A percentile compares a stretch with the other conserved stretches of the same genome.
phyloP scores from a whole-genome alignment of 257 asterid genomes.

The Penstemon eatonii region DNA sequence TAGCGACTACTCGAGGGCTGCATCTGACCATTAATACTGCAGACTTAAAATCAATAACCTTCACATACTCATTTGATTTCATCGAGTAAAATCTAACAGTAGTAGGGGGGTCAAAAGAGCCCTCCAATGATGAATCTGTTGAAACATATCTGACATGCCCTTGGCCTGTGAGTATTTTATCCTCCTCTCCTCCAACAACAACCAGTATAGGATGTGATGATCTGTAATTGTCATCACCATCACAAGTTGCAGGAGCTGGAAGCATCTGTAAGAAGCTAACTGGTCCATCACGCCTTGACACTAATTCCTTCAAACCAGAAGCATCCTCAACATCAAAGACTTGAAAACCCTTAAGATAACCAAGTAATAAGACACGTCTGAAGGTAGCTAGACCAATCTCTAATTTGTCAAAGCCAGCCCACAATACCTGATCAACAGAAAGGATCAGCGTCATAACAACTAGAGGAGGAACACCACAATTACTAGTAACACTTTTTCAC shows the following conservation, averaged over 20 bases:
- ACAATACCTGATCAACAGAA: conserved; percentile 36
- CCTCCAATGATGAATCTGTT: conserved; percentile 29
- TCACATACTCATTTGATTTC: conserved; percentile 36
- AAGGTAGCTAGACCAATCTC: conserved; percentile 31
- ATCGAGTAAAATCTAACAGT: conserved; percentile 41
- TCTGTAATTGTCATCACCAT: conserved; percentile 26
- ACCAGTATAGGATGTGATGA: conserved; percentile 37
- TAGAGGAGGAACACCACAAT: background rate
- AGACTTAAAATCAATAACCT: conserved; percentile 34
- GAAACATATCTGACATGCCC: conserved; percentile 28
- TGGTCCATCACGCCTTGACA: conserved; percentile 42
- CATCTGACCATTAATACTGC: conserved; percentile 45
- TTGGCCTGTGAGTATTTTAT: conserved; percentile 14
- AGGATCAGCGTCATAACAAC: conserved; percentile 17
- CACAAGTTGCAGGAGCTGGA: conserved; percentile 33
- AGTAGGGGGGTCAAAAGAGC: conserved; percentile 30
- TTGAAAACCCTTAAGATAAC: conserved; percentile 44
- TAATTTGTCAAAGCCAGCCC: conserved; percentile 45
- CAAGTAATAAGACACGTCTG: conserved; percentile 39
- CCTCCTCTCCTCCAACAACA: conserved; percentile 38
- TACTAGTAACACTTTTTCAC: background rate
- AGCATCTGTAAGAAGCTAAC: conserved; percentile 43
- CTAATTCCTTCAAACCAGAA: conserved; percentile 37
- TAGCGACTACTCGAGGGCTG: conserved; percentile 39
- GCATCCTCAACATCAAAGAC: conserved; percentile 49